Evolutionary conservation across 2,329 filamentous ascomycete species (phyloP), one percentile per base, ranked within the genome.

Genomic region (Aspergillus unguis): DNA sequence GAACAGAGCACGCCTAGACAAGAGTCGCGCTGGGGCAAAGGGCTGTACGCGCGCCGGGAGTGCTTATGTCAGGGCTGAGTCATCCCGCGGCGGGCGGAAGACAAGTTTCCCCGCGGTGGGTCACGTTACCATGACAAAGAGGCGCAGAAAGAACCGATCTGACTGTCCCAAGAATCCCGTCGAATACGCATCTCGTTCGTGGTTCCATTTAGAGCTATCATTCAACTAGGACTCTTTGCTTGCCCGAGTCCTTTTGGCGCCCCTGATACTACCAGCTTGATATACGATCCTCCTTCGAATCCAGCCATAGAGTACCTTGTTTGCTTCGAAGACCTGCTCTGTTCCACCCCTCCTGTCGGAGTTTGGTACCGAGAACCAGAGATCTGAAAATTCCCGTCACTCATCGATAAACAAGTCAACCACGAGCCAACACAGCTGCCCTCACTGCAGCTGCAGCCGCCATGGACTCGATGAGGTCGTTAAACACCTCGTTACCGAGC

Each of bases 391-490:
- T 36, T 35, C n/a, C 40, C 38, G 28, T 17, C 9, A 6, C 10
- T 6, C 44, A 36, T 17, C 17, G 17, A 44, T 29, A 46, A 48
- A 53, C 29, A 40, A 42, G n/a, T 3, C n/a, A 38, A 5, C 27
- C 17, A 41, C 25, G 26, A 27, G 38, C 49, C n/a, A 37, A 50
- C 29, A 48, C 36, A 52, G 48, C 56, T 56, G 54, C 47, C 47
- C 40, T 26, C 25, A 11, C 28, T 53, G 51, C 53, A 52, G 54
- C 48, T 26, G 31, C 11, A 27, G 31, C 48, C 52, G 66, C 50
- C 60, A 85, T 85, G 83, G 83, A 85, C 64, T 85, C 82, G 48
- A 85, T 85, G 81, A 77, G 80, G 63, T 82, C 80, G 52, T 73
- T 85, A 42, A 84, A 84, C 59, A 83, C 78, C 29, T 85, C 82